These are phyloP conservation scores for Sporothrix variecibatus DNA, from an alignment of 2,329 filamentous ascomycete genomes.

Conservation along the genomic window DNA sequence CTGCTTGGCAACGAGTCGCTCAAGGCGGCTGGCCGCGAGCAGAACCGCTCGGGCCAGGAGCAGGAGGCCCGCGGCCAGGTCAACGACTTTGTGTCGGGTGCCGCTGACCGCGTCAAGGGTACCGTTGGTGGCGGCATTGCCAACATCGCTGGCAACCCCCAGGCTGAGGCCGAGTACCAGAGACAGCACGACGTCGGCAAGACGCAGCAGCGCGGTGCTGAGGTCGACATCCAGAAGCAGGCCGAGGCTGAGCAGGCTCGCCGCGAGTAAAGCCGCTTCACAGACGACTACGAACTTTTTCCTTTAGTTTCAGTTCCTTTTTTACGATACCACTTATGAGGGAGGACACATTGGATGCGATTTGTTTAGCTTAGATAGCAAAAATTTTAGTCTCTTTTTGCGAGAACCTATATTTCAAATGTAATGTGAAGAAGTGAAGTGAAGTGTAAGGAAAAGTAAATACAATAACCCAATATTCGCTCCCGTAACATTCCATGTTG, in stretches of 20 bases:
- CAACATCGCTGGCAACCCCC: conserved; percentile 69
- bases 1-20: conserved; percentile 74
- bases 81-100: conserved; percentile 69
- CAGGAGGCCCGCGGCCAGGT: conserved; percentile 84
- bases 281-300: neutral
- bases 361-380: neutral
- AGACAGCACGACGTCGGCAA: conserved; percentile 75
- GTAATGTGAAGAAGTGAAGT: neutral
- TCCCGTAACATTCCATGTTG: conserved; percentile 14
- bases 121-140: conserved; percentile 68
- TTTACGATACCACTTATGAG: neutral
- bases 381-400: neutral
- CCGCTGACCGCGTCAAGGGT: conserved; percentile 67
- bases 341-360: neutral
- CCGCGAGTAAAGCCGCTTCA: neutral
- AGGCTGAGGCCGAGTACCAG: conserved; percentile 65
- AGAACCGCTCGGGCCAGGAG: conserved; percentile 77
- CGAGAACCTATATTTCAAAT: neutral
- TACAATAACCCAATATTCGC: neutral
- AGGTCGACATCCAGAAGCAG: conserved; percentile 78
- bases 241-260: conserved; percentile 46
- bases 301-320: neutral
- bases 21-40: conserved; percentile 71
- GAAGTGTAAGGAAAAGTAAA: neutral
- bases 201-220: conserved; percentile 79